These are phyloP conservation scores for Cercis canadensis DNA, from an alignment of 306 rosid genomes.

Conservation along the genomic window DNA sequence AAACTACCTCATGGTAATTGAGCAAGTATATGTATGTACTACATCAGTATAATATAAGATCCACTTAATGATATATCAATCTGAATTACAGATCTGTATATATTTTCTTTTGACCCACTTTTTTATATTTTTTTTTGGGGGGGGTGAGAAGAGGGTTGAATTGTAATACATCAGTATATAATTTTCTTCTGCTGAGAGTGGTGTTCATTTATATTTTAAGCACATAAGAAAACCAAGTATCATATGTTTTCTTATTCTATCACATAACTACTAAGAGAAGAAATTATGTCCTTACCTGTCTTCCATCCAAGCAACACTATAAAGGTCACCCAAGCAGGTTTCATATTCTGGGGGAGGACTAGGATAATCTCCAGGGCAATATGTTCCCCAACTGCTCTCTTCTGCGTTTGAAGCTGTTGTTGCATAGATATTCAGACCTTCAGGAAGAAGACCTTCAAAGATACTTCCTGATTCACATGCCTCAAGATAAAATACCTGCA, in stretches of 20 bases:
- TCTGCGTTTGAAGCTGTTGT: conserved; percentile 87
- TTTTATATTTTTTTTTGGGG: too few relatives aligned
- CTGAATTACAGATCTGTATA: too few relatives aligned
- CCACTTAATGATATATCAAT: not conserved
- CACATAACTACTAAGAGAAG: not conserved
- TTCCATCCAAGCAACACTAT: conserved; percentile 97
- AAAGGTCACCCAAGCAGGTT: conserved; percentile 90
- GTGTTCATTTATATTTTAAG: too few relatives aligned
- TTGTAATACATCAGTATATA: too few relatives aligned
- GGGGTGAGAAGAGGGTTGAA: too few relatives aligned
- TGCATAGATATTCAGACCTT: conserved; percentile 82
- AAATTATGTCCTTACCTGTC: conserved; percentile 66
- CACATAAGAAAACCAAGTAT: not conserved
- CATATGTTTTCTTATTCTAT: conserved; percentile 28
- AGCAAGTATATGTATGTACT: not conserved
- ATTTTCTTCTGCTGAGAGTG: too few relatives aligned
- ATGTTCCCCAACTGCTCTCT: conserved; percentile 97
- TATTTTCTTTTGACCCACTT: too few relatives aligned
- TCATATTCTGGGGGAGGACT: conserved; percentile 87
- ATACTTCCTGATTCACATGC: conserved; percentile 98
- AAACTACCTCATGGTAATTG: conserved; percentile 18
- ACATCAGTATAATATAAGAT: conserved; percentile 14
- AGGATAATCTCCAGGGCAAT: conserved; percentile 86
- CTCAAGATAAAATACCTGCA: conserved; percentile 92
- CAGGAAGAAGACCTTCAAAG: conserved; percentile 90